Percentiles rank a stretch among this genome's conserved stretches.
These are phyloP conservation scores for Lolium multiflorum DNA, from an alignment of 176 grass and related monocot genomes.

Conservation along the genomic window DNA sequence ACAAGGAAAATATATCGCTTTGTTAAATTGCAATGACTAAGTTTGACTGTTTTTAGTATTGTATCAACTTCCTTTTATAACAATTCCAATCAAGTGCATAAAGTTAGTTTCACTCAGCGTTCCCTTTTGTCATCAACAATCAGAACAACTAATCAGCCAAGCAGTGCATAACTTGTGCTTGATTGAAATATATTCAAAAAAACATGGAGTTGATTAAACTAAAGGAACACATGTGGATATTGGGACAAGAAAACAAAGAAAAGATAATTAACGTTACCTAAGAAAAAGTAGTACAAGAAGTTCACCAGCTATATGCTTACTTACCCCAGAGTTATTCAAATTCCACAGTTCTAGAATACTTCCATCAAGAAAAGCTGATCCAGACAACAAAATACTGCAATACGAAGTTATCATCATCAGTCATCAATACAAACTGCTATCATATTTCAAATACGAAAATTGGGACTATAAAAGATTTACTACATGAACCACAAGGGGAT, in stretches of 20 bases:
- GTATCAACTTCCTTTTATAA: not conserved
- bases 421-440: no score
- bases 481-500: not conserved
- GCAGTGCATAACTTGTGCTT: not conserved
- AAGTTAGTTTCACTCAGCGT: not conserved
- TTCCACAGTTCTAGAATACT: constrained; percentile 65
- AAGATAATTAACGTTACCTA: not conserved
- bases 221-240: not conserved
- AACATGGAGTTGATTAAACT: not conserved
- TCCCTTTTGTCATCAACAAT: constrained; percentile 20
- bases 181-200: constrained; percentile 7
- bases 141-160: constrained; percentile 11
- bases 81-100: constrained; percentile 9
- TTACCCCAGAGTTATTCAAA: constrained; percentile 69
- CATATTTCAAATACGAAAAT: no score
- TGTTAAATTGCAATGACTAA: not conserved
- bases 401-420: not conserved
- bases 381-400: constrained; percentile 63
- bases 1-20: not conserved
- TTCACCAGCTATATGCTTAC: constrained; percentile 13
- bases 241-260: not conserved
- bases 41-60: not conserved
- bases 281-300: constrained; percentile 8
- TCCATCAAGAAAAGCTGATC: constrained; percentile 66
- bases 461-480: not conserved